phyloP scores from a whole-genome alignment of 768 basidiomycete genomes.

The Pleurotus tuoliensis region DNA sequence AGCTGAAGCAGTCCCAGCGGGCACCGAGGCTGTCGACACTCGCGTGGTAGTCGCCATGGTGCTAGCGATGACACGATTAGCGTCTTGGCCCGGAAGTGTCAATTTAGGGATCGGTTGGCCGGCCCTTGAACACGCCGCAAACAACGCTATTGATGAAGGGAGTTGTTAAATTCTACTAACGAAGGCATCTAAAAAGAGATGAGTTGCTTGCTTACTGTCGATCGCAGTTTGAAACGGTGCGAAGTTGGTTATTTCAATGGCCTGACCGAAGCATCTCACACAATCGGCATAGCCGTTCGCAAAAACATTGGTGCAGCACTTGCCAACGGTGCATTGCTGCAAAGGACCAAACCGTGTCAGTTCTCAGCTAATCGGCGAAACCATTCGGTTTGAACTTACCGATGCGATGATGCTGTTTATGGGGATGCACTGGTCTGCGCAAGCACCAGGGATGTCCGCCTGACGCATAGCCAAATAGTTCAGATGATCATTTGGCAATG shows the following conservation, averaged over 20 bases:
- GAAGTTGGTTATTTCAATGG: conserved; percentile 3
- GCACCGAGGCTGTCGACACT: conserved; percentile 25
- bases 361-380: not conserved
- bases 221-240: not conserved
- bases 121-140: conserved; percentile 5
- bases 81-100: conserved; percentile 29
- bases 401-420: conserved; percentile 5
- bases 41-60: conserved; percentile 19
- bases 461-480: not conserved
- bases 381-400: not conserved
- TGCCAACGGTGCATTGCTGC: conserved; percentile 4
- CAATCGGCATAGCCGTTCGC: conserved; percentile 6
- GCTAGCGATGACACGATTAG: conserved; percentile 22
- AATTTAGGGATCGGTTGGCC: conserved; percentile 16
- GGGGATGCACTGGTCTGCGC: not conserved
- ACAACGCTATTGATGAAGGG: not conserved
- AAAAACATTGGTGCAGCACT: conserved; percentile 1
- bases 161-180: not conserved
- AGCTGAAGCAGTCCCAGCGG: not conserved
- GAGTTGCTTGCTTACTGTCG: conserved; percentile 2
- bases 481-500: conserved; percentile 6
- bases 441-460: not conserved
- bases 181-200: not conserved
- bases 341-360: not conserved
- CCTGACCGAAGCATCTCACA: not conserved